Percentiles rank a stretch among this genome's conserved stretches.
Conservation (phyloP, 257 asterid species). For the Salvia rosmarinus region DNA sequence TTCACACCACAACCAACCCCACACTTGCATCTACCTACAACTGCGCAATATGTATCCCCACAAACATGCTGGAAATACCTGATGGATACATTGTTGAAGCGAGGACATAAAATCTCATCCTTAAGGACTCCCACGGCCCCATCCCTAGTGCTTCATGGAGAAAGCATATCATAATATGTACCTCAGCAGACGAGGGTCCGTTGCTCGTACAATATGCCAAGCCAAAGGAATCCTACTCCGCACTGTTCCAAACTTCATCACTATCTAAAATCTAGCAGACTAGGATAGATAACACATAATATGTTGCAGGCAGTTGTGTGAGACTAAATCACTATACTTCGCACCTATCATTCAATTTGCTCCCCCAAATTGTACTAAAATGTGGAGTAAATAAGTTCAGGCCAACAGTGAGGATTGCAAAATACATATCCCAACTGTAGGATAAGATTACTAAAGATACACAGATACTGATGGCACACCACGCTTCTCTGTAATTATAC, state of each 20-base stretch:
- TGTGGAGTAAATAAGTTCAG: neutral
- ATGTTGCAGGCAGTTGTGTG: neutral
- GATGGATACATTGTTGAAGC: neutral
- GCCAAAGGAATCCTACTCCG: neutral
- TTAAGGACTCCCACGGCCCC: neutral
- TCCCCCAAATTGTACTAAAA: conserved; percentile 3
- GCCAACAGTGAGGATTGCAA: neutral
- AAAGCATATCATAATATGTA: neutral
- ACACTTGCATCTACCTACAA: neutral
- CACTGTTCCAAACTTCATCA: neutral
- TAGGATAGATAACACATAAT: neutral
- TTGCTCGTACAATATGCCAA: neutral
- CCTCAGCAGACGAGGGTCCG: neutral
- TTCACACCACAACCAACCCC: conserved; percentile 1
- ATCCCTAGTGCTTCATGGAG: neutral
- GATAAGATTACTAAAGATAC: conserved; percentile 15
- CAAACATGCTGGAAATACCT: neutral
- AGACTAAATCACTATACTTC: conserved; percentile 10
- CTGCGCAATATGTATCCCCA: neutral
- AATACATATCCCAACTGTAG: conserved; percentile 16
- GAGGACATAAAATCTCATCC: neutral
- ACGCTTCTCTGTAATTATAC: conserved; percentile 24
- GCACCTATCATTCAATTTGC: neutral
- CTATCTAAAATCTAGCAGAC: conserved; percentile 15
- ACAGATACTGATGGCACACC: conserved; percentile 27